Evolutionary conservation across 345 rosid genomes (phyloP), one percentile per base, ranked within the genome.

Genomic region (Eucalyptus regnans): DNA sequence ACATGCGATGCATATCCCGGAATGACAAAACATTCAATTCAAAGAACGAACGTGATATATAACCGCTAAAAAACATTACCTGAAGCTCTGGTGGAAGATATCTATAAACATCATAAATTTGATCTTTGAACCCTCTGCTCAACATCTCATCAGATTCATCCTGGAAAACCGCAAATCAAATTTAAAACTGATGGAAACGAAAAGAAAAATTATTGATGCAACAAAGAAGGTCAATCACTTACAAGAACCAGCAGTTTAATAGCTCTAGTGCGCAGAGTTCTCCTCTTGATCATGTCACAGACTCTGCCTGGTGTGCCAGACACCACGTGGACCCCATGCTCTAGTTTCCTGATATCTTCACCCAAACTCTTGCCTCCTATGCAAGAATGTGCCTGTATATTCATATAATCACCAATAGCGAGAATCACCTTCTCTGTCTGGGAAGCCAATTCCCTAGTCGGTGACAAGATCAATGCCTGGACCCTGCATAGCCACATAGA

Each of bases 41-140:
- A 86, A 33, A 86, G 44, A 22, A 18, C 1, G 12, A 86, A 86
- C 16, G 12, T 27, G 58, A 33, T 86, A 62, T 16, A 52, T 12
- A 71, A 15, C 68, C 7, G 87, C 22, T 33, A 41, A 52, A 84
- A 88, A 71, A 87, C 4, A n/a, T 79, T n/a, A 98, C 99, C 99
- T 98, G 99, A 92, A 98, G 98, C 89, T 98, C 99, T 2, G 99
- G 99, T 41, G 99, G 99, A 90, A 98, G 98, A 93, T 97, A 96
- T 92, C 97, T 92, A 92, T 97, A 96, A 62, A 98, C 99, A 90
- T 96, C 98, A 88, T 98, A 98, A 89, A 98, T 98, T 90, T 98
- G 99, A 92, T 98, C 99, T 93, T 98, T 98, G 90, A 98, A 97
- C 79, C 99, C 99, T 96, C 99, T 96, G 94, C 99, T 97, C 91